Evolutionary conservation across 1,139 yeast genomes (phyloP).

Genomic region (Taphrina communis): DNA sequence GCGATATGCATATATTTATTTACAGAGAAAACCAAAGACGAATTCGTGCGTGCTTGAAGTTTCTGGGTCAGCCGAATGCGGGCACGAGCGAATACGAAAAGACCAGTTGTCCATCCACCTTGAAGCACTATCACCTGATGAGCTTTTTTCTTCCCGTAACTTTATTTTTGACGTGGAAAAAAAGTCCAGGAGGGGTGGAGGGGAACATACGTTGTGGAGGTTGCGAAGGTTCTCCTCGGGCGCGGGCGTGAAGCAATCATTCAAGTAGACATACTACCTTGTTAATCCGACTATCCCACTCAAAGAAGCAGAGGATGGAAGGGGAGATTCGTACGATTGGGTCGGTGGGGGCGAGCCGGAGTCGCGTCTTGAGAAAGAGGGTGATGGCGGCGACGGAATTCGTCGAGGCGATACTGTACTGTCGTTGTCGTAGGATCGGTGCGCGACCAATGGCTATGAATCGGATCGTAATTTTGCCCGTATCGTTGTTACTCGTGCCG

Average conservation of each 20-base stretch:
- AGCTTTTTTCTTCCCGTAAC: background rate
- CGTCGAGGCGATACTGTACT: slow-evolving; percentile 51
- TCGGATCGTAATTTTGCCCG: slow-evolving; percentile 47
- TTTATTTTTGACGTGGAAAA: no score
- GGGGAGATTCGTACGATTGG: slow-evolving; percentile 51
- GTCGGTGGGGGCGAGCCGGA: slow-evolving; percentile 49
- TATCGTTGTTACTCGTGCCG: background rate
- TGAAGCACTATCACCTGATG: slow-evolving; percentile 47
- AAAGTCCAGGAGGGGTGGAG: background rate
- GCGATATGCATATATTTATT: no score
- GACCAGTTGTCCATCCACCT: slow-evolving; percentile 52
- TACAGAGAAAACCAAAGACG: no score
- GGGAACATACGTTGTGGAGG: slow-evolving; percentile 8
- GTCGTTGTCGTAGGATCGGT: slow-evolving; percentile 51
- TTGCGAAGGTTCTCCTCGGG: slow-evolving; percentile 21
- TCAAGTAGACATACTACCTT: slow-evolving; percentile 49
- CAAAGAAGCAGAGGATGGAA: background rate
- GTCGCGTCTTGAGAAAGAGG: slow-evolving; percentile 52
- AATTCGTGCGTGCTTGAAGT: no score
- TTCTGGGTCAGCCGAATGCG: slow-evolving; percentile 52
- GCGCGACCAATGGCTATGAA: slow-evolving; percentile 55
- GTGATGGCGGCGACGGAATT: slow-evolving; percentile 53
- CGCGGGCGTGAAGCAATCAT: slow-evolving; percentile 43
- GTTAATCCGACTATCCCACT: background rate
- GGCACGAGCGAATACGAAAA: slow-evolving; percentile 53